Base-by-base conservation (phyloP, 371 early-diverging fungal species). In the Pancytospora philotis region DNA sequence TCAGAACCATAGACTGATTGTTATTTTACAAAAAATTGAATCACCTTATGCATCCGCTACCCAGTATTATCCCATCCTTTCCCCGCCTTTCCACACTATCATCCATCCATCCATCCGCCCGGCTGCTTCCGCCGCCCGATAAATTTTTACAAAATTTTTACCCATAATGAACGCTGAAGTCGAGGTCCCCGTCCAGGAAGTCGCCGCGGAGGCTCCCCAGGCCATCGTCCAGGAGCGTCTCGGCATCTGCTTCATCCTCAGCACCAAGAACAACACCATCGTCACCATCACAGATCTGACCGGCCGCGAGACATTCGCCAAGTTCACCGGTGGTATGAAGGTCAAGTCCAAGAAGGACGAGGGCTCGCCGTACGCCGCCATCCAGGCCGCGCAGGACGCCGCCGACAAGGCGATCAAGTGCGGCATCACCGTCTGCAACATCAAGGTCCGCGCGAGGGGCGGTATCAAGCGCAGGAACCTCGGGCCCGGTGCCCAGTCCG, bases 311-410 rank as follows among this genome's bases (percentile, higher is more conserved):
- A 98, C 99, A 83, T 92, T 98, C 82, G 85, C 87, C 82, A 92
- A 95, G 85, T 89, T 95, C 72, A 95, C 96, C 79, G 99, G 95
- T 87, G 99, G 99, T 81, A 98, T 98, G 98, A 96, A 92, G 86
- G 99, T 98, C 79, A 98, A 98, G 89, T 92, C 97, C 75, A 95
- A 98, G 84, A 93, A 97, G 85, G 99, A 98, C 84, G 99, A 98
- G 83, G 91, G 95, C 56, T 94, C 95, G 64, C 94, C 98, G 76
- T 98, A 98, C 85, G 98, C 98, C 69, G 97, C 98, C 75, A 97
- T 97, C 95, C 88, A 97, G 85, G 96, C 97, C 79, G 91, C 96
- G 73, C 96, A 97, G 86, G 95, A 95, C 83, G 98, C 93, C 77
- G 97, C 95, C 75, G 88, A 83, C 78, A 89, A 89, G 85, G 93